Evolutionary conservation across 2,329 filamentous ascomycete species (phyloP), one percentile per base, ranked within the genome.

Genomic region (Sclerotinia sclerotiorum): DNA sequence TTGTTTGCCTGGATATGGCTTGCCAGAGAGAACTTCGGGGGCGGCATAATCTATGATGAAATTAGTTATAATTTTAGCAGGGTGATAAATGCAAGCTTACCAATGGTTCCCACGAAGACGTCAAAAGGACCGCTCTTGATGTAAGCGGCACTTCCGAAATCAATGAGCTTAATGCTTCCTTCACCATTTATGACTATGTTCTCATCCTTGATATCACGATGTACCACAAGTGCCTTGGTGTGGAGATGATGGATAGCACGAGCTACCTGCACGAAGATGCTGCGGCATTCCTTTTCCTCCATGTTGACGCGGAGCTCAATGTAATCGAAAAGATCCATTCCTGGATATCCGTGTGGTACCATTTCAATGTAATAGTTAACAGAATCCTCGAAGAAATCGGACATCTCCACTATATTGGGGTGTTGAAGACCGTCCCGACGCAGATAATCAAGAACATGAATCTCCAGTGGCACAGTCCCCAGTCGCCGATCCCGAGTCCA

Each of bases 321-420:
- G 79, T 99, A 99, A 80, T 99, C 95, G 76, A 99, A 99, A 2
- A 99, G 85, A 79, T 99, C 95, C 94, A 99, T 98, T 17, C 95
- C 95, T 0, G 95, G 95, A 49, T 97, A 83, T 1, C 95, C 95
- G 75, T 98, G 95, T 0, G 95, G 95, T 19, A 91, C 85, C 93
- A 98, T 99, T 79, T 98, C 95, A 74, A 99, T 99, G 79, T 99
- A 99, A 81, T 99, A 99, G 77, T 99, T 98, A 74, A 89, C 84
- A 72, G 92, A 89, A 73, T 96, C 92, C 78, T 91, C 88, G 73
- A 91, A 90, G 77, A 91, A 91, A 70, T 88, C 87, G 69, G 88
- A 84, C 88, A 91, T 90, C 78, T 90, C 88, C 21, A 91, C 87
- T 73, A 91, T 90, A 74, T 91, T 90, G 65, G 87, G 85, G 73